Evolutionary conservation across 2,329 filamentous ascomycete species (phyloP).

Genomic region (Botryotinia convoluta): DNA sequence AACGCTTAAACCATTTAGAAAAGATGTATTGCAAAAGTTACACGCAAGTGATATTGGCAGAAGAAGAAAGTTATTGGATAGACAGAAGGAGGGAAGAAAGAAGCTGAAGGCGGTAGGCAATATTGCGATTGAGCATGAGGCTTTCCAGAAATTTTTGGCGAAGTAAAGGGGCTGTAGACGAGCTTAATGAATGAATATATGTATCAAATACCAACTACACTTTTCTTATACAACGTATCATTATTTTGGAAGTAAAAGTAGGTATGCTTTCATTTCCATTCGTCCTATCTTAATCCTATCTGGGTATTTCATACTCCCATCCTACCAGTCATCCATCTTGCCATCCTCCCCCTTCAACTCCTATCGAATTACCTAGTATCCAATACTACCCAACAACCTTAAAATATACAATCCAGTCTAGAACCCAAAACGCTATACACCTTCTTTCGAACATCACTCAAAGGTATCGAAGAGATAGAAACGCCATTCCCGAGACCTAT

Average conservation of each 20-base stretch:
- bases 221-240: neutral
- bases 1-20: conserved; percentile 93
- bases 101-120: conserved; percentile 80
- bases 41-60: conserved; percentile 86
- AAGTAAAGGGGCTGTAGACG: conserved; percentile 52
- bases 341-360: neutral
- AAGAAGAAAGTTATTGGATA: conserved; percentile 84
- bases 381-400: neutral
- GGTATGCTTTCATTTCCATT: neutral
- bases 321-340: neutral
- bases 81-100: conserved; percentile 94
- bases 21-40: conserved; percentile 89
- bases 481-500: neutral
- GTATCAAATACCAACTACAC: neutral
- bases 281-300: neutral
- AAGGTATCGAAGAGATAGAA: neutral
- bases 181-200: neutral
- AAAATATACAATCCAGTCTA: neutral
- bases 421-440: neutral
- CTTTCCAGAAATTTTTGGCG: conserved; percentile 89
- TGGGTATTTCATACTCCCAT: neutral
- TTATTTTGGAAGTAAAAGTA: neutral
- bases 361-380: neutral
- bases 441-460: neutral
- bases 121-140: conserved; percentile 92